phyloP scores from a whole-genome alignment of 176 grass and related monocot species.

The Phoenix roebelenii region DNA sequence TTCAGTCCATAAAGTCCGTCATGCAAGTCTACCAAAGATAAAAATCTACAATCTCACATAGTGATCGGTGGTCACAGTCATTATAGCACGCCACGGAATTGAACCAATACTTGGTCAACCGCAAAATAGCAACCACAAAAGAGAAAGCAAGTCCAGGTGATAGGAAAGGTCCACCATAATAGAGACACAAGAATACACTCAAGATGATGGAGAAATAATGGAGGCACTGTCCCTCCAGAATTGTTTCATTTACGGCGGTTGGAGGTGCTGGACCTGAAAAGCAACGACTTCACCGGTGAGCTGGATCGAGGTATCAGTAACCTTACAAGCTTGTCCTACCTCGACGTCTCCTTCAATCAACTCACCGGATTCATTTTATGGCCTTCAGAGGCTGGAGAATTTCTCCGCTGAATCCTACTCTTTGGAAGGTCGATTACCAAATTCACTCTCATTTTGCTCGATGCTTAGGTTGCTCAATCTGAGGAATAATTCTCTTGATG shows the following conservation, averaged over 20 bases:
- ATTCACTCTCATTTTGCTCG: neutral
- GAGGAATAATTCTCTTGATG: constrained; percentile 1
- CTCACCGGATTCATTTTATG: constrained; percentile 1
- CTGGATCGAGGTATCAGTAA: neutral
- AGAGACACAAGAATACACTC: too few species aligned
- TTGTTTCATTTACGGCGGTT: neutral
- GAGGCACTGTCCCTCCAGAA: neutral
- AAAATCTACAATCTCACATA: too few species aligned
- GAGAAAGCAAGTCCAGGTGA: too few species aligned
- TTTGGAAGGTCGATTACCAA: neutral
- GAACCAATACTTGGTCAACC: too few species aligned
- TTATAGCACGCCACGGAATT: too few species aligned
- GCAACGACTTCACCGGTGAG: neutral
- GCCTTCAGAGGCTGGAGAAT: neutral
- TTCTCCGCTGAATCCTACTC: neutral
- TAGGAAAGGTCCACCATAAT: too few species aligned
- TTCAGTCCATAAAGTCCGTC: too few species aligned
- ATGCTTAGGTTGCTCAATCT: neutral
- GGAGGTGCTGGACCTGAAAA: neutral
- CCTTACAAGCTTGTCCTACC: neutral
- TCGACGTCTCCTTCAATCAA: neutral
- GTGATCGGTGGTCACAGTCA: too few species aligned
- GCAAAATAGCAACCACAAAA: too few species aligned
- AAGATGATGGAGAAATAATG: too few species aligned
- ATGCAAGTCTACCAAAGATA: too few species aligned